phyloP scores from a whole-genome alignment of 306 rosid genomes.

The Fagus crenata region DNA sequence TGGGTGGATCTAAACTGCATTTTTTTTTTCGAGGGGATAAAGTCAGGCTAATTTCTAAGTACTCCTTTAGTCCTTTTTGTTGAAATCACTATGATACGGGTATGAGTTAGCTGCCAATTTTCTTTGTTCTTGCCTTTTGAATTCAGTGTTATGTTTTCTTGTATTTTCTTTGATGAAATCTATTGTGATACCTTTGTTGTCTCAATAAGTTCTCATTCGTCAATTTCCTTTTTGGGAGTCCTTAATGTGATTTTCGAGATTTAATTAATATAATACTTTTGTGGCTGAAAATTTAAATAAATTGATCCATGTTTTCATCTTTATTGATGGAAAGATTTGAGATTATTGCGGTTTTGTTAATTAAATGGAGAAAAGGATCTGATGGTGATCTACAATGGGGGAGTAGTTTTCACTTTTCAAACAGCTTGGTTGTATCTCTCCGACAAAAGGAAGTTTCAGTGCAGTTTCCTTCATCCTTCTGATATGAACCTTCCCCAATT shows the following conservation, averaged over 20 bases:
- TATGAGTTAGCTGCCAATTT: too few species aligned
- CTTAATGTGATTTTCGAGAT: not conserved
- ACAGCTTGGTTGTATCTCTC: not conserved
- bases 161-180: not conserved
- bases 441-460: slow-evolving; percentile 35
- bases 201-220: not conserved
- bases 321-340: not conserved
- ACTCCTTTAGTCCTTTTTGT: too few species aligned
- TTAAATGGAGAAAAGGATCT: not conserved
- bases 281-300: not conserved
- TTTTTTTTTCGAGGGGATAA: too few species aligned
- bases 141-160: not conserved
- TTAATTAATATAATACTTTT: not conserved
- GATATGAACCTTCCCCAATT: not conserved
- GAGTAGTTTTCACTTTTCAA: too few species aligned
- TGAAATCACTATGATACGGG: too few species aligned
- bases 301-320: not conserved
- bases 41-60: too few species aligned
- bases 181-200: not conserved
- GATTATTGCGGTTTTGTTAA: not conserved
- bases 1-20: too few species aligned
- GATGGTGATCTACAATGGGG: not conserved
- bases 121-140: not conserved
- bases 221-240: not conserved
- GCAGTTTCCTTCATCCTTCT: slow-evolving; percentile 32